These are phyloP conservation scores for Neocallimastix lanati DNA, from an alignment of 192 early-diverging fungal species.

Conservation along the genomic window DNA sequence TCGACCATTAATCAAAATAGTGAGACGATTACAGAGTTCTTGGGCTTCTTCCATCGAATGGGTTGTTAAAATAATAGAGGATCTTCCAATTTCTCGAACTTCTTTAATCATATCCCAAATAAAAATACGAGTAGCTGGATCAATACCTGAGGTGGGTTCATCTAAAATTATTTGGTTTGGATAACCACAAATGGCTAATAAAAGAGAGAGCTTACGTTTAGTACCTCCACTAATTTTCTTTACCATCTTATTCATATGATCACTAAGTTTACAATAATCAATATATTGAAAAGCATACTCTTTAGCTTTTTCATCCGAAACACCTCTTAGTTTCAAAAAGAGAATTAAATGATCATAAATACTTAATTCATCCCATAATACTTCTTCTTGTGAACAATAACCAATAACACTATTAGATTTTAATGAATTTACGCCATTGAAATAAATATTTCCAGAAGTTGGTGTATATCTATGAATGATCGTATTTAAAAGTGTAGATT, in stretches of 20 bases:
- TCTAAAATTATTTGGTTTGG: background rate
- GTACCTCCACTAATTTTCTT: background rate
- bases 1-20: background rate
- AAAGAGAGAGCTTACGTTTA: background rate
- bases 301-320: background rate
- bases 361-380: background rate
- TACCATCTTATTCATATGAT: background rate
- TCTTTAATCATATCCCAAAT: background rate
- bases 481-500: background rate
- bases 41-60: background rate
- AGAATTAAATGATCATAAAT: background rate
- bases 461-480: background rate
- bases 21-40: background rate
- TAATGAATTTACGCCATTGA: background rate
- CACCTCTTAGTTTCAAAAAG: background rate
- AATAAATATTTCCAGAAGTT: background rate
- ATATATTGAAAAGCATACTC: background rate
- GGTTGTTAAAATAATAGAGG: background rate
- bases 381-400: background rate
- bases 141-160: background rate
- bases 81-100: background rate
- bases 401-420: background rate
- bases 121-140: background rate
- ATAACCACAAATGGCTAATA: background rate
- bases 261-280: background rate